Base-by-base conservation (phyloP, 2,329 filamentous ascomycete species). In the Pleomassaria siparia region DNA sequence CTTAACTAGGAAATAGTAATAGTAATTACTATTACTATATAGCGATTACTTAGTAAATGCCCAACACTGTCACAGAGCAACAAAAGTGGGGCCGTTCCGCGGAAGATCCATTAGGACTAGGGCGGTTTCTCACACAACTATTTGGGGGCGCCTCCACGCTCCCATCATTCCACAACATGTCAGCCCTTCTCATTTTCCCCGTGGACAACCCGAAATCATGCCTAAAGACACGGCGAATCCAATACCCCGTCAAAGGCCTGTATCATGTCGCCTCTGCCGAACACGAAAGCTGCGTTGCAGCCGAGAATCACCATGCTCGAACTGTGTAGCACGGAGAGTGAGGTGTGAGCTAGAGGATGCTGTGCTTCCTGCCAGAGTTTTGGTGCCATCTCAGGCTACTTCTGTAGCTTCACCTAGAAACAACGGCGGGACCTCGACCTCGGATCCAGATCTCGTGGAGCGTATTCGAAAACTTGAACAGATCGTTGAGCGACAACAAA, bases 211-310 rank as follows among this genome's bases (percentile, higher is more conserved):
- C 46, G 46, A 39, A 4, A 41, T 15, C 21, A 56, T 56, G 54
- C 54, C 54, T 15, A 56, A 56, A 28, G 51, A 56, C n/a, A 6
- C 26, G 16, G 32, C 21, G 26, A 49, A 29, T 33, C 37, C 24
- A 29, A 36, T 40, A 6, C 40, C 49, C 11, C 53, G 53, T 28
- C 49, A 56, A 43, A 37, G 56, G 45, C 50, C 59, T 39, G 25
- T 58, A n/a, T 62, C 60, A 7, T 67, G 63, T 46, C 37, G 51
- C 24, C 60, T 63, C 32, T 67, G 62, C 44, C 33, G 62, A 15
- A 30, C 47, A 1, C 59, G 63, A 12, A 67, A 67, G 39, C 58
- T 66, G 10, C 54, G 63, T 10, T 67, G 64, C 37, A 55, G 50
- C 40, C 43, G 63, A 44, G 49, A 56, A 2, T 40, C 58, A 0